Base-by-base conservation (phyloP, 352 stramenopile genomes). In the Phytophthora crassamura region DNA sequence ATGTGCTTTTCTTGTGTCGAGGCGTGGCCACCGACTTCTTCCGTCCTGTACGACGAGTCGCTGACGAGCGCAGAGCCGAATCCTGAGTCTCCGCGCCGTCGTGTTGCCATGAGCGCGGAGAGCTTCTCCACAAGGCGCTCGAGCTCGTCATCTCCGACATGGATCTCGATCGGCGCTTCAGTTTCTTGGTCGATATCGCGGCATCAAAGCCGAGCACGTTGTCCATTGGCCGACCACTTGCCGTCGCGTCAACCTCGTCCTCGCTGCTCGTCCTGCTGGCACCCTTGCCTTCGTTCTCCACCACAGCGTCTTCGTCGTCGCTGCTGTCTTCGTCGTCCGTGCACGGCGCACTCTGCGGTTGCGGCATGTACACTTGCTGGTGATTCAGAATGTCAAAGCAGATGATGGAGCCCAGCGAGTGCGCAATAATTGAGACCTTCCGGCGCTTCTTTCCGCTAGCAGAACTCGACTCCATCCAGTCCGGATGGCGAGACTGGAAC, bases 371-470 rank as follows among this genome's bases (percentile, higher is more conserved):
- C 16, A 78, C 64, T 18, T 75, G 68, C 36, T 94, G 86, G 36
- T 92, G 77, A 51, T 80, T 90, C 36, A 98, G 59, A 50, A 98
- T 94, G 54, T 98, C 93, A 74, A 97, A 98, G 39, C 82, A 91
- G 32, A 98, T 97, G 54, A 98, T 95, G 34, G 88, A 90, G 7
- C 91, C 93, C 9, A 98, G 77, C 14, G 87, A 96, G 49, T 97
- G 90, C 39, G 84, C 88, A 22, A 97, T 68, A 48, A 97, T 91
- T 7, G 88, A 96, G 8, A 97, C 86, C 55, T 95, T 93, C 64
- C 86, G 89, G 30, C 65, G 74, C 45, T 73, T 82, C n/a, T 39
- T 12, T 52, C 47, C 64, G 0, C 18, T 25, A 3, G 7, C 22
- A 22, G 40, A 32, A 6, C 40, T 52, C 6, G 42, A 64, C 33